phyloP scores from a whole-genome alignment of 768 basidiomycete species.

The Rhizopogon vinicolor region DNA sequence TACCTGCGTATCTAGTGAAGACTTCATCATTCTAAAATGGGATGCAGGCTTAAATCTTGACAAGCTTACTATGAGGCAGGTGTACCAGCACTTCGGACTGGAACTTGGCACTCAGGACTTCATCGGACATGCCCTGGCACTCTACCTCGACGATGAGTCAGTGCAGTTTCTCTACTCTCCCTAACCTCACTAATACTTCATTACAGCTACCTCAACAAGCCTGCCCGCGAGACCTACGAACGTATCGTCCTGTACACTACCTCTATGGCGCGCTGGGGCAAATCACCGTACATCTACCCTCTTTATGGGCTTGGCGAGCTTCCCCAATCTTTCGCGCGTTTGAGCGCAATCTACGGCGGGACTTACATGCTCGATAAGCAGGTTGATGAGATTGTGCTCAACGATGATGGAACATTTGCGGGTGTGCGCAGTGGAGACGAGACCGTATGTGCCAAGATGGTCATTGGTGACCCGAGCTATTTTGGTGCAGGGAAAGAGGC shows the following conservation, averaged over 20 bases:
- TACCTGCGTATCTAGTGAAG: not conserved
- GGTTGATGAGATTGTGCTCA: slow-evolving; percentile 87
- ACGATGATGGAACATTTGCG: slow-evolving; percentile 81
- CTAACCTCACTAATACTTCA: slow-evolving; percentile 6
- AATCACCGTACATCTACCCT: slow-evolving; percentile 99
- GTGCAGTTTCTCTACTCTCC: slow-evolving; percentile 23
- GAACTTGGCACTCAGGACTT: slow-evolving; percentile 99
- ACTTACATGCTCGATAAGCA: slow-evolving; percentile 99
- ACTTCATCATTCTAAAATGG: not conserved
- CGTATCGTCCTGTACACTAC: slow-evolving; percentile 97
- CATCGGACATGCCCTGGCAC: slow-evolving; percentile 98
- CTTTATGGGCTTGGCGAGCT: slow-evolving; percentile 98
- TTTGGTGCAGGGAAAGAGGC: slow-evolving; percentile 71
- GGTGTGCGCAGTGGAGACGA: slow-evolving; percentile 89
- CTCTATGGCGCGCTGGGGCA: slow-evolving; percentile 98
- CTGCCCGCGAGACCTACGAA: slow-evolving; percentile 86
- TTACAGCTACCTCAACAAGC: slow-evolving; percentile 84
- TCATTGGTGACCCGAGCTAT: slow-evolving; percentile 97
- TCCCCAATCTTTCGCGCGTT: slow-evolving; percentile 96
- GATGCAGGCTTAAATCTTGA: slow-evolving; percentile 79
- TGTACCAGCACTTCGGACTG: slow-evolving; percentile 96
- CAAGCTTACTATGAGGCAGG: slow-evolving; percentile 85
- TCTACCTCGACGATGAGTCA: slow-evolving; percentile 96
- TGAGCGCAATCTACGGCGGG: slow-evolving; percentile 97
- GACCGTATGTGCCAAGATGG: slow-evolving; percentile 94